Evolutionary conservation across 1,284 basidiomycete genomes (phyloP).

Genomic region (Neotropicomus parvogracilis): DNA sequence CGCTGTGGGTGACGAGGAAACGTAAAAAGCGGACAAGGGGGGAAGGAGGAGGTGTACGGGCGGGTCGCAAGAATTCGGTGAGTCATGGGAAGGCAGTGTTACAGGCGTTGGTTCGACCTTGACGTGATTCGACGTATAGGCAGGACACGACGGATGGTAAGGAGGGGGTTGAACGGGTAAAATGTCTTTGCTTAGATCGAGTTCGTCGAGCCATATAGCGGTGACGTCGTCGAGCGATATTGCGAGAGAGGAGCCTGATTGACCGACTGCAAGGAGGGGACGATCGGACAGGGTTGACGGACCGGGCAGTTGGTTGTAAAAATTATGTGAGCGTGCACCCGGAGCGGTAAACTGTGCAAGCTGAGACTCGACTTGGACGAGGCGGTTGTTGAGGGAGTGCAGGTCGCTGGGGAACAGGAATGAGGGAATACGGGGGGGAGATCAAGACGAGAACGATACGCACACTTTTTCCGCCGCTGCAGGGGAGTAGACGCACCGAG

Average conservation of each 20-base stretch:
- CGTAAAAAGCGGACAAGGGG: constrained; percentile 21
- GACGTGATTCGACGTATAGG: constrained; percentile 29
- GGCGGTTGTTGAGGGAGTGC: constrained; percentile 74
- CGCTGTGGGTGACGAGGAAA: constrained; percentile 22
- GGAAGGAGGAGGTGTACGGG: constrained; percentile 30
- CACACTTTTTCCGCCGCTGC: constrained; percentile 80
- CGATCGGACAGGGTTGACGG: constrained; percentile 36
- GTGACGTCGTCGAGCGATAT: constrained; percentile 55
- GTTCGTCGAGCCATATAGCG: constrained; percentile 55
- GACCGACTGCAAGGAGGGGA: constrained; percentile 36
- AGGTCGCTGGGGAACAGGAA: constrained; percentile 50
- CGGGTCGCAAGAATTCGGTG: constrained; percentile 15
- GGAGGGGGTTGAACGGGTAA: constrained; percentile 21
- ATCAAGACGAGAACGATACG: constrained; percentile 29
- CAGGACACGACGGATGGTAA: constrained; percentile 11
- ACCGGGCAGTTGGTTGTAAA: constrained; percentile 34
- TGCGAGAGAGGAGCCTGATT: constrained; percentile 48
- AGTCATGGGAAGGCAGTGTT: constrained; percentile 28
- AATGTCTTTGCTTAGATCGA: constrained; percentile 37
- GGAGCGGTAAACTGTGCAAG: constrained; percentile 48
- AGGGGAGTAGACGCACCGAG: constrained; percentile 70
- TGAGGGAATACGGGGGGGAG: constrained; percentile 3
- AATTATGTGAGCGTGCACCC: constrained; percentile 38
- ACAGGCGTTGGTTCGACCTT: constrained; percentile 46
- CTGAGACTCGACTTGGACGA: constrained; percentile 56